These are phyloP conservation scores for Mucor plumbeus DNA, from an alignment of 371 early-diverging fungal species.

Conservation along the genomic window DNA sequence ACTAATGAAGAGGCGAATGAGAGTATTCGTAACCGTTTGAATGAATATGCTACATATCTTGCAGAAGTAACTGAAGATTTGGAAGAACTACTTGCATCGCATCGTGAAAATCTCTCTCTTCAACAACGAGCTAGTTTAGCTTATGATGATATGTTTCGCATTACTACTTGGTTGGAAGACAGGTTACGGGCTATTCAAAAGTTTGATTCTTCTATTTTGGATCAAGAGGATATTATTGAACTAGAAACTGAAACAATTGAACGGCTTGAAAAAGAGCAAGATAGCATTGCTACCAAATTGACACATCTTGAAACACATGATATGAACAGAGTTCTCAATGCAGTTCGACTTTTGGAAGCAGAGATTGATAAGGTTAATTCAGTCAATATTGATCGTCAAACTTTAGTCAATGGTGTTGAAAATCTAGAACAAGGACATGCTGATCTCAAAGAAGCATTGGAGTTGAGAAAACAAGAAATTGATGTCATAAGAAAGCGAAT, in stretches of 20 bases:
- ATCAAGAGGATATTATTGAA: conserved; percentile 24
- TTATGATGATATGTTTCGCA: conserved; percentile 45
- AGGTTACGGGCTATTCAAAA: conserved; percentile 29
- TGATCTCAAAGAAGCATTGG: conserved; percentile 25
- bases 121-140: conserved; percentile 44
- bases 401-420: conserved; percentile 40
- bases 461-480: conserved; percentile 28
- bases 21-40: conserved; percentile 27
- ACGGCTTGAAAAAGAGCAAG: conserved; percentile 40
- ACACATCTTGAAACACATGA: conserved; percentile 41
- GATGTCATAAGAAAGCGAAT: conserved; percentile 23
- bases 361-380: conserved; percentile 49
- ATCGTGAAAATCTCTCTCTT: conserved; percentile 44
- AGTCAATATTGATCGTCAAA: conserved; percentile 40
- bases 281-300: conserved; percentile 29
- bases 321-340: conserved; percentile 27
- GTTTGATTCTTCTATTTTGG: conserved; percentile 26
- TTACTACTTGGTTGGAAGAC: conserved; percentile 51
- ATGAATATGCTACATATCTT: conserved; percentile 26
- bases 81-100: conserved; percentile 37
- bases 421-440: conserved; percentile 31
- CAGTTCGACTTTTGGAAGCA: conserved; percentile 35
- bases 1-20: conserved; percentile 25
- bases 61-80: conserved; percentile 41
- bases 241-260: conserved; percentile 33